These are phyloP conservation scores for Vaucheria bursata DNA, from an alignment of 352 stramenopile genomes.

Conservation along the genomic window DNA sequence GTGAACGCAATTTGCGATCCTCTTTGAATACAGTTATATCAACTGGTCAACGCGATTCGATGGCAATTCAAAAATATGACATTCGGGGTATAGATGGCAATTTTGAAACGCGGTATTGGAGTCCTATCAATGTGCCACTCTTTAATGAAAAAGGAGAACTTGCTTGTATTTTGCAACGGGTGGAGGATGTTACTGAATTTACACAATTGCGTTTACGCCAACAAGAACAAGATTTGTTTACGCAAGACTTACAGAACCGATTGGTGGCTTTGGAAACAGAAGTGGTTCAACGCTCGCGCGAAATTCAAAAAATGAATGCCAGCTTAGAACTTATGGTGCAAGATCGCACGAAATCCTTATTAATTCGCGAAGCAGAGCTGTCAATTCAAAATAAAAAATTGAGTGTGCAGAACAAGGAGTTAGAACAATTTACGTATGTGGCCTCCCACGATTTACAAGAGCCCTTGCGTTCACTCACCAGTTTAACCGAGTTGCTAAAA, in stretches of 20 bases:
- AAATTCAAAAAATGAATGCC: too few relatives aligned
- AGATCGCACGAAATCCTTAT: background rate
- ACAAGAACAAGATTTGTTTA: too few relatives aligned
- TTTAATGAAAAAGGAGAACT: background rate
- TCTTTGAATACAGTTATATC: background rate
- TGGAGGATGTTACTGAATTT: background rate
- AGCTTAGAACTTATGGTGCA: too few relatives aligned
- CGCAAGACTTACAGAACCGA: too few relatives aligned
- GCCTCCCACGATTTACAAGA: background rate
- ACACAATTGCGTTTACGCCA: too few relatives aligned
- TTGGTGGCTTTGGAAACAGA: too few relatives aligned
- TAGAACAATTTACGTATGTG: background rate
- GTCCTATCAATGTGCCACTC: background rate
- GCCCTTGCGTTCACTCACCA: background rate
- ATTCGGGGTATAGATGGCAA: background rate
- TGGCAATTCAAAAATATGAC: background rate
- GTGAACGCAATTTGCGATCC: background rate
- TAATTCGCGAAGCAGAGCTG: background rate
- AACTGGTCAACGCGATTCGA: background rate
- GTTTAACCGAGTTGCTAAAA: background rate
- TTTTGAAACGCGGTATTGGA: background rate
- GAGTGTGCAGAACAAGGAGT: background rate
- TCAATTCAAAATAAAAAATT: background rate
- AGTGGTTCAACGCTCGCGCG: too few relatives aligned
- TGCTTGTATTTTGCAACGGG: background rate